Conservation (phyloP, 305 asterid species). For the Rubia occidens region DNA sequence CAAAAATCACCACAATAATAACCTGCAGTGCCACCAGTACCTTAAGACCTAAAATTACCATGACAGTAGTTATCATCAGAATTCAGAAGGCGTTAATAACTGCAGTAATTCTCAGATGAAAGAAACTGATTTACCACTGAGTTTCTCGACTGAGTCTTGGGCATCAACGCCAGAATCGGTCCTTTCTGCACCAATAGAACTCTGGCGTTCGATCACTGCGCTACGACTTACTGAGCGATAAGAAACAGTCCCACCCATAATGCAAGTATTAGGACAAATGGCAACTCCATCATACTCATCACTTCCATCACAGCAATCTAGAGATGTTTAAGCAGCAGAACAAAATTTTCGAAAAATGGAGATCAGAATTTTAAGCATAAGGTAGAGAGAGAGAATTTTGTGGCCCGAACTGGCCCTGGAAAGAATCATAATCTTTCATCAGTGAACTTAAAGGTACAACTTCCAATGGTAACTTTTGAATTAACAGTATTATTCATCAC, state of each 20-base stretch:
- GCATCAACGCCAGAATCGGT: slow-evolving; percentile 26
- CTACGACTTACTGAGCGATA: slow-evolving; percentile 36
- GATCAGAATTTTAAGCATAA: slow-evolving; percentile 4
- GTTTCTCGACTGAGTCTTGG: slow-evolving; percentile 41
- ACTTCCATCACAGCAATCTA: slow-evolving; percentile 98
- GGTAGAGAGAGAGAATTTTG: not conserved
- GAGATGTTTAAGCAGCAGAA: slow-evolving; percentile 13
- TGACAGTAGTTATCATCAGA: slow-evolving; percentile 11
- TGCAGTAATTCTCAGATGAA: slow-evolving; percentile 2
- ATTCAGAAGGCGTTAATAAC: not conserved
- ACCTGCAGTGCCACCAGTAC: slow-evolving; percentile 49
- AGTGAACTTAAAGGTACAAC: not conserved
- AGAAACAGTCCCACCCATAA: slow-evolving; percentile 69
- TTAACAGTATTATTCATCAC: not conserved
- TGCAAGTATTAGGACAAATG: slow-evolving; percentile 62
- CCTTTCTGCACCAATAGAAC: slow-evolving; percentile 31
- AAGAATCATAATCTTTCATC: not conserved
- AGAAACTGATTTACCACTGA: slow-evolving; percentile 36
- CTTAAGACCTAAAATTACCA: slow-evolving; percentile 56
- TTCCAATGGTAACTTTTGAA: not conserved
- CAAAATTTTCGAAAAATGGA: slow-evolving; percentile 11
- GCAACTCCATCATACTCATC: slow-evolving; percentile 73
- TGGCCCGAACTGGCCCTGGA: not conserved
- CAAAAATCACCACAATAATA: slow-evolving; percentile 30
- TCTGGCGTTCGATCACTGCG: slow-evolving; percentile 22